Evolutionary conservation across 2,329 filamentous ascomycete species (phyloP).

Genomic region (Talaromyces sp.): DNA sequence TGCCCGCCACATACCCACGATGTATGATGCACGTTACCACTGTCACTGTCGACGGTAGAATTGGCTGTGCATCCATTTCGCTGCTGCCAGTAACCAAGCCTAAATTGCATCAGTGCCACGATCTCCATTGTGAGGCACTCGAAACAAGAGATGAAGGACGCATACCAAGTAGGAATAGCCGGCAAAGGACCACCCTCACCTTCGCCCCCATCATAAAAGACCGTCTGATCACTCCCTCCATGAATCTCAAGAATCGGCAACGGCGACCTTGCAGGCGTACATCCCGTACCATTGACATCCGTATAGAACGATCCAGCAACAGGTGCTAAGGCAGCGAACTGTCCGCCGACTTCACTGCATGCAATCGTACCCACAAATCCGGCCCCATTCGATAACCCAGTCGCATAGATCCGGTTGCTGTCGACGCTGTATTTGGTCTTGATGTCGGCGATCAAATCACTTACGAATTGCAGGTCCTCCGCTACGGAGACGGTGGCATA

Average conservation of each 20-base stretch:
- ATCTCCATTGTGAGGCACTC: constrained; percentile 27
- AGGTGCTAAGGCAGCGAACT: constrained; percentile 47
- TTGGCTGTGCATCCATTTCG: constrained; percentile 39
- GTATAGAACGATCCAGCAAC: constrained; percentile 48
- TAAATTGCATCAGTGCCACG: constrained; percentile 14
- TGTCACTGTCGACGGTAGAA: constrained; percentile 32
- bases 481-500: constrained; percentile 43
- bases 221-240: constrained; percentile 47
- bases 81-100: constrained; percentile 38
- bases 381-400: constrained; percentile 48
- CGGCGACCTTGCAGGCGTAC: constrained; percentile 35
- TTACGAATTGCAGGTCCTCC: constrained; percentile 47
- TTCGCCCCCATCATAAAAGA: constrained; percentile 45
- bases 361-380: constrained; percentile 49
- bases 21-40: constrained; percentile 43
- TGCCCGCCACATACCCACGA: constrained; percentile 42
- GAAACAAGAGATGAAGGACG: too few relatives aligned
- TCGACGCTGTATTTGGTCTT: constrained; percentile 44
- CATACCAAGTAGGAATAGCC: constrained; percentile 40
- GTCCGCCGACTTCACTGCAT: constrained; percentile 38
- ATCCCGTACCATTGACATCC: constrained; percentile 33
- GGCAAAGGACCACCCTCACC: constrained; percentile 45
- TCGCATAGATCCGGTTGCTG: constrained; percentile 44
- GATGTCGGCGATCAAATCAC: constrained; percentile 42
- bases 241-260: constrained; percentile 52